Conservation (phyloP, 2,329 filamentous ascomycete genomes). For the Ceratocystis eucalypticola region DNA sequence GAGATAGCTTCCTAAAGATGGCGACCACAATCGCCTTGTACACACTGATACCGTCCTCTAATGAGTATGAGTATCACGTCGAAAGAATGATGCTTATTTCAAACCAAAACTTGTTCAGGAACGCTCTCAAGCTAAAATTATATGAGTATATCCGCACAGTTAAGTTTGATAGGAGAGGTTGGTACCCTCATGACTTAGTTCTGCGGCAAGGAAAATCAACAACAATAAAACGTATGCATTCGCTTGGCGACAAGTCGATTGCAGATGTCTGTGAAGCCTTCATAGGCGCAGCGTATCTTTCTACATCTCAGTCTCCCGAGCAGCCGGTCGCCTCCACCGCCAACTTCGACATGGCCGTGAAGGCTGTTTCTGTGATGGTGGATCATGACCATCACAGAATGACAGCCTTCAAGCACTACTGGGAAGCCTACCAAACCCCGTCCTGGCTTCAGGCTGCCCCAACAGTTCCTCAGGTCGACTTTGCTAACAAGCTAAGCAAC, state of each 20-base stretch:
- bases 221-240: constrained; percentile 39
- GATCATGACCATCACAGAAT: constrained; percentile 56
- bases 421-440: constrained; percentile 52
- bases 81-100: constrained; percentile 82
- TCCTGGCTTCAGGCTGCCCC: constrained; percentile 51
- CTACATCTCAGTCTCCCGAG: constrained; percentile 32
- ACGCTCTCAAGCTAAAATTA: constrained; percentile 51
- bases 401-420: constrained; percentile 59
- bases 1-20: constrained; percentile 92
- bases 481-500: constrained; percentile 49
- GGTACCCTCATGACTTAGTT: constrained; percentile 74
- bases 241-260: constrained; percentile 73
- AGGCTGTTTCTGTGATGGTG: constrained; percentile 56
- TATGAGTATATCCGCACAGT: constrained; percentile 71
- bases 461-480: constrained; percentile 54
- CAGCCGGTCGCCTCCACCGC: constrained; percentile 22
- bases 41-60: constrained; percentile 57
- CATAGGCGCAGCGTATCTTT: constrained; percentile 69
- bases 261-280: constrained; percentile 91
- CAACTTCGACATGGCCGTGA: constrained; percentile 43
- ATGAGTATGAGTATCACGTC: constrained; percentile 81
- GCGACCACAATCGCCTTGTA: constrained; percentile 82
- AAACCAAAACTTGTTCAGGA: constrained; percentile 78
- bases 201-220: constrained; percentile 58
- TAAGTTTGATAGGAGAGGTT: constrained; percentile 66